Conservation (phyloP, 2,329 filamentous ascomycete genomes). For the Talaromyces amestolkiae region DNA sequence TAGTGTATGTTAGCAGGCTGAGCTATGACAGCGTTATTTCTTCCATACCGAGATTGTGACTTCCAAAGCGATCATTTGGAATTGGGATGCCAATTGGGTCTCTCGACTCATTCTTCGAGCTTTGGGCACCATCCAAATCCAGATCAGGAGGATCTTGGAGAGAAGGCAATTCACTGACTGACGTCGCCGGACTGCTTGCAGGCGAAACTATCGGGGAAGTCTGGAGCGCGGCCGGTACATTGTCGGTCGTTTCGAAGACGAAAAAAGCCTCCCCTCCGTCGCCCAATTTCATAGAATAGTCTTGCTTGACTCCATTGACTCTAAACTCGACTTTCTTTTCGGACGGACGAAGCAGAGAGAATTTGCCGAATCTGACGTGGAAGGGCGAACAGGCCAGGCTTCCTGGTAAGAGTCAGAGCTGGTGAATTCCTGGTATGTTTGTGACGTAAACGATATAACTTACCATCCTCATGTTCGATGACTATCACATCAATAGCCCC, state of each 20-base stretch:
- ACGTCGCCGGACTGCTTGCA: constrained; percentile 67
- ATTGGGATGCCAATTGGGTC: constrained; percentile 29
- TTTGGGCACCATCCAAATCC: constrained; percentile 39
- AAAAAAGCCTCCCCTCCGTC: constrained; percentile 98
- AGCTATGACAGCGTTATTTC: no score
- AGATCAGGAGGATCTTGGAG: constrained; percentile 53
- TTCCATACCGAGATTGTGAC: constrained; percentile 20
- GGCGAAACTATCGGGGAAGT: constrained; percentile 93
- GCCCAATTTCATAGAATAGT: constrained; percentile 97
- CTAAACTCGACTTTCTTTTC: constrained; percentile 99
- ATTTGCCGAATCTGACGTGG: constrained; percentile 98
- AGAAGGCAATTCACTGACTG: constrained; percentile 32
- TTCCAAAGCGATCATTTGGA: constrained; percentile 21
- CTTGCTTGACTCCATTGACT: constrained; percentile 87
- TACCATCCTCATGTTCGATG: constrained; percentile 91
- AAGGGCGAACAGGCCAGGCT: constrained; percentile 89
- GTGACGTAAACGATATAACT: constrained; percentile 24
- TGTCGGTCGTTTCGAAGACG: constrained; percentile 91
- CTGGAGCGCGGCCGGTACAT: constrained; percentile 88
- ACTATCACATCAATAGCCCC: constrained; percentile 99
- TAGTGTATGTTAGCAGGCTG: constrained; percentile 20
- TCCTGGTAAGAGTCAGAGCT: constrained; percentile 38
- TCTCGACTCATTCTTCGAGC: constrained; percentile 25
- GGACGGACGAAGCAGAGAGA: constrained; percentile 87
- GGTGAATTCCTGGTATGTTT: not conserved